Evolutionary conservation across 1,284 basidiomycete genomes (phyloP).

Genomic region (Ustilago curta): DNA sequence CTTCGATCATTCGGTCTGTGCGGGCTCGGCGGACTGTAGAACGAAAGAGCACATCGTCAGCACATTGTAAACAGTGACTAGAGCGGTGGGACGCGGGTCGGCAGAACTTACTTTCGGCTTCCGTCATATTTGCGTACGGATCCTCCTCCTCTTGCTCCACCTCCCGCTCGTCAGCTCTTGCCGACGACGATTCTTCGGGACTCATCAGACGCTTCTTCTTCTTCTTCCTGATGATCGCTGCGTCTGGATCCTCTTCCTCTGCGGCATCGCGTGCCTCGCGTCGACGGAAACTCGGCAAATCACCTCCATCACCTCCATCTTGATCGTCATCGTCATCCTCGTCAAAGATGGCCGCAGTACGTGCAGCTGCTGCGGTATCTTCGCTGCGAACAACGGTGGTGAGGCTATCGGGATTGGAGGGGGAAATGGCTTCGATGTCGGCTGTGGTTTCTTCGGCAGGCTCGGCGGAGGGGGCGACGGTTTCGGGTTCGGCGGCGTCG

Average conservation of each 20-base stretch:
- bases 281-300: slow-evolving; percentile 42
- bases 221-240: slow-evolving; percentile 41
- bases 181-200: slow-evolving; percentile 14
- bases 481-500: slow-evolving; percentile 1
- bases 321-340: slow-evolving; percentile 42
- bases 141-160: slow-evolving; percentile 34
- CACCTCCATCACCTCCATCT: slow-evolving; percentile 8
- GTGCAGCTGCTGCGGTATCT: slow-evolving; percentile 32
- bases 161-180: slow-evolving; percentile 14
- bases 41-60: background rate
- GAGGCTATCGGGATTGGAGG: slow-evolving; percentile 20
- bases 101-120: slow-evolving; percentile 23
- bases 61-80: background rate
- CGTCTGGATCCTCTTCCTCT: slow-evolving; percentile 27
- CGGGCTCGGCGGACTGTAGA: slow-evolving; percentile 27
- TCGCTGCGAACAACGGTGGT: slow-evolving; percentile 31
- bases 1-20: slow-evolving; percentile 50
- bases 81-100: too few relatives aligned
- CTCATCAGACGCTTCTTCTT: slow-evolving; percentile 52
- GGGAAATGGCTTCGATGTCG: slow-evolving; percentile 26
- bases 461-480: background rate
- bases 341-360: slow-evolving; percentile 47
- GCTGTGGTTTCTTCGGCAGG: slow-evolving; percentile 13
- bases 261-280: slow-evolving; percentile 20
- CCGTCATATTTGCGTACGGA: slow-evolving; percentile 44